These are phyloP conservation scores for Eragrostis curvula DNA, from an alignment of 176 grass and related monocot species.

Conservation along the genomic window DNA sequence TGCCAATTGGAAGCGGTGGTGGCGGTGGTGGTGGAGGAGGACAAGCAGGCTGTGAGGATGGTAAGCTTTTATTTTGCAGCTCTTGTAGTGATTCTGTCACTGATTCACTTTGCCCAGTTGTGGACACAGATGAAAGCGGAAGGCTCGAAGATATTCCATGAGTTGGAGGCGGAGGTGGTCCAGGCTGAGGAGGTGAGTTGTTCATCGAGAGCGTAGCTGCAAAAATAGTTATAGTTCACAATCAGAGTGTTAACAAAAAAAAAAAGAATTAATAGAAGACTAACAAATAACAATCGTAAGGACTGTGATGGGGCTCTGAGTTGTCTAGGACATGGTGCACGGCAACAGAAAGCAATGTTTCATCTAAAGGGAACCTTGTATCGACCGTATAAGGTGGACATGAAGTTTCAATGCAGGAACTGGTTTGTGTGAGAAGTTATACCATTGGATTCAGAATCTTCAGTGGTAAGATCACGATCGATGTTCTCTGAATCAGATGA, in stretches of 20 bases:
- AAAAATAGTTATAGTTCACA: constrained; percentile 34
- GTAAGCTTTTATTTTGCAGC: constrained; percentile 18
- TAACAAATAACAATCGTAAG: neutral
- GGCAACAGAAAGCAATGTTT: constrained; percentile 35
- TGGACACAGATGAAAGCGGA: neutral
- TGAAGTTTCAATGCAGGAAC: constrained; percentile 16
- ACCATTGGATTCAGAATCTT: constrained; percentile 79
- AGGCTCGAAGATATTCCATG: constrained; percentile 34
- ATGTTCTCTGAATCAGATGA: constrained; percentile 59
- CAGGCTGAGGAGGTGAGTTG: neutral
- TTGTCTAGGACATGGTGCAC: neutral
- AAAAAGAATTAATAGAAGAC: constrained; percentile 1
- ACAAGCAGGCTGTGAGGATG: neutral
- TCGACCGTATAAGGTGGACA: constrained; percentile 21
- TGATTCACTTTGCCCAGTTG: constrained; percentile 27
- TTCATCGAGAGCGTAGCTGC: constrained; percentile 38
- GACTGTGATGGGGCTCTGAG: neutral
- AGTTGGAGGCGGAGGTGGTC: neutral
- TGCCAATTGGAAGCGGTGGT: constrained; percentile 17
- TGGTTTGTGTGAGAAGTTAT: constrained; percentile 24
- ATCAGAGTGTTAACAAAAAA: constrained; percentile 31
- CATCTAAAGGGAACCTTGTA: constrained; percentile 36
- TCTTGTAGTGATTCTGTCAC: constrained; percentile 19
- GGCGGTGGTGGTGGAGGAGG: neutral
- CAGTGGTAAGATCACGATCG: constrained; percentile 40